A percentile compares a stretch with the other conserved stretches of the same genome.
These are phyloP conservation scores for Boletus huronensis DNA, from an alignment of 768 basidiomycete species.

Conservation along the genomic window DNA sequence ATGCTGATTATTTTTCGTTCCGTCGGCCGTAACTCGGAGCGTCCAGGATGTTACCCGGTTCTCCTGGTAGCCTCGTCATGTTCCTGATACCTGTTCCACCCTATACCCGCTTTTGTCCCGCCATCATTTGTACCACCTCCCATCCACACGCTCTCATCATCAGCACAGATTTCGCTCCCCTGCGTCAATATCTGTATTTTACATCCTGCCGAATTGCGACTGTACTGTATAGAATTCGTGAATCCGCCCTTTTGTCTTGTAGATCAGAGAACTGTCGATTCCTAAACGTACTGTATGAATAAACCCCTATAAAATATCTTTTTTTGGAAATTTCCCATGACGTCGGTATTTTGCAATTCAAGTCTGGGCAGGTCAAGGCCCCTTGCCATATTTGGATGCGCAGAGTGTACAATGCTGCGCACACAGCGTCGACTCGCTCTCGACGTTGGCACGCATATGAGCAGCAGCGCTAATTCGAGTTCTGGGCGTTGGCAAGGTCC, in stretches of 20 bases:
- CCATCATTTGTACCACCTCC: conserved; percentile 26
- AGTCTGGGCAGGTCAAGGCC: neutral
- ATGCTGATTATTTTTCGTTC: conserved; percentile 26
- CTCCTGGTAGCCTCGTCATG: conserved; percentile 14
- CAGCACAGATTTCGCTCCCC: conserved; percentile 10
- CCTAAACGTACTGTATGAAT: conserved; percentile 4
- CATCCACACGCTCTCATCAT: conserved; percentile 21
- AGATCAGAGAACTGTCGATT: conserved; percentile 6
- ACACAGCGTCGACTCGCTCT: no score
- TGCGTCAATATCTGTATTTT: conserved; percentile 20
- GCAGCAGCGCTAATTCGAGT: neutral
- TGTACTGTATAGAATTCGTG: conserved; percentile 18
- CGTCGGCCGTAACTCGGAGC: conserved; percentile 13
- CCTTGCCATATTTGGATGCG: neutral
- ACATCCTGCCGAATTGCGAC: conserved; percentile 2
- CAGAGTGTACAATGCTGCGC: neutral
- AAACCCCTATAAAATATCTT: neutral
- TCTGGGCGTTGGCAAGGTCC: conserved; percentile 15
- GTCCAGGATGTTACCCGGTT: conserved; percentile 14
- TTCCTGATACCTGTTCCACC: conserved; percentile 31
- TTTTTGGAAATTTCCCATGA: no score
- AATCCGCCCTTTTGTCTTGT: neutral
- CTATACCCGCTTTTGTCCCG: conserved; percentile 27
- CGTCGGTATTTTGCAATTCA: no score
- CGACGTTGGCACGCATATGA: conserved; percentile 3